Conservation (phyloP, 352 stramenopile genomes). For the Globisporangium splendens region DNA sequence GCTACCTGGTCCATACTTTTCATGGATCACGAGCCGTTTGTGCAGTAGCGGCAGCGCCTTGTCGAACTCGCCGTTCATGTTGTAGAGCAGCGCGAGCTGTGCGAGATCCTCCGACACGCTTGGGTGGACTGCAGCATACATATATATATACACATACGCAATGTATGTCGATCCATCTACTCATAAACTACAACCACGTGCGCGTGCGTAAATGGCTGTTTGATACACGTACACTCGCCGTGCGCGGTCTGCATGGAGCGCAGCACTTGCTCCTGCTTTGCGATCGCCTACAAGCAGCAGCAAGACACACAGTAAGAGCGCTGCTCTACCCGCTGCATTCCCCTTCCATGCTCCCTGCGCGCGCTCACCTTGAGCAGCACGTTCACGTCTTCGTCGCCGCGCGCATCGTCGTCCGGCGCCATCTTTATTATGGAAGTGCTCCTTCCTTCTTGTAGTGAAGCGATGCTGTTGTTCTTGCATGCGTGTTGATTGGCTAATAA, state of each 20-base stretch:
- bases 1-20: slow-evolving; percentile 66
- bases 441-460: neutral
- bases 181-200: neutral
- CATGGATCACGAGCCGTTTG: slow-evolving; percentile 76
- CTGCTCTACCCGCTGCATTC: too few relatives aligned
- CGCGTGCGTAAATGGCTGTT: too few relatives aligned
- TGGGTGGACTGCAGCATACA: slow-evolving; percentile 31
- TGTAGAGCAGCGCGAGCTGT: slow-evolving; percentile 64
- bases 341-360: neutral
- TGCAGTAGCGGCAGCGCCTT: slow-evolving; percentile 68
- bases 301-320: neutral
- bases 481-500: too few relatives aligned
- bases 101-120: slow-evolving; percentile 60
- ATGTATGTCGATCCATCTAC: neutral
- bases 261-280: slow-evolving; percentile 45
- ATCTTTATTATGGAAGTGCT: neutral
- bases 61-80: slow-evolving; percentile 63
- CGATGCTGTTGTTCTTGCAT: too few relatives aligned
- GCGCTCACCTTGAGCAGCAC: slow-evolving; percentile 28
- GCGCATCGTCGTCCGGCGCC: slow-evolving; percentile 3
- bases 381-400: slow-evolving; percentile 21
- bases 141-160: neutral
- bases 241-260: slow-evolving; percentile 36
- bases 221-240: slow-evolving; percentile 40
- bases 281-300: slow-evolving; percentile 28